These are phyloP conservation scores for Lachnellula arida DNA, from an alignment of 2,329 filamentous ascomycete genomes.

Conservation along the genomic window DNA sequence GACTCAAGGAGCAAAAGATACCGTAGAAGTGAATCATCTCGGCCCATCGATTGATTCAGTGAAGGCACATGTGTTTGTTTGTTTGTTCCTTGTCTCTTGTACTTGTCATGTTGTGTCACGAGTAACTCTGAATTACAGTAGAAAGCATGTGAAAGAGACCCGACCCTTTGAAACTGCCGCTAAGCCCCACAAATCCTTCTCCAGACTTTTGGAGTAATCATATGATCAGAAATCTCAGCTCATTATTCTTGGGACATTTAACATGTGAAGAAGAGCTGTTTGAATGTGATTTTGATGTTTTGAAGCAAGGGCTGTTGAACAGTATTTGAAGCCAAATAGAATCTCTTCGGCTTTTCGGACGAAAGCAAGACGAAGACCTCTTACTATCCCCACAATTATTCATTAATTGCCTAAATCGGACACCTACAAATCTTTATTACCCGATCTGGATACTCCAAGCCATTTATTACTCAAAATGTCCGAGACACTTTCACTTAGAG, in stretches of 20 bases:
- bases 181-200: slow-evolving; percentile 1
- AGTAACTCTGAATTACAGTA: not conserved
- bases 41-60: not conserved
- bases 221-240: not conserved
- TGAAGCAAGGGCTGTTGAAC: not conserved
- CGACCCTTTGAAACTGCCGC: not conserved
- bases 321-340: not conserved
- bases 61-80: not conserved
- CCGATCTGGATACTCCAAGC: not conserved
- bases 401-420: not conserved
- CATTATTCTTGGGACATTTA: not conserved
- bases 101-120: not conserved
- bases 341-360: not conserved
- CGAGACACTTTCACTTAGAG: no score
- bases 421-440: not conserved
- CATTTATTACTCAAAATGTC: no score
- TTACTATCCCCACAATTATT: not conserved
- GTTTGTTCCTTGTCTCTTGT: not conserved
- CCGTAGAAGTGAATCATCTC: not conserved
- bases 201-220: not conserved
- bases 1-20: not conserved
- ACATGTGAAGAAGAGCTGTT: not conserved
- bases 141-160: slow-evolving; percentile 2
- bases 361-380: not conserved
- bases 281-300: not conserved